Conservation (phyloP, 805 yeast species). For the Jamesozyma rosinii region DNA sequence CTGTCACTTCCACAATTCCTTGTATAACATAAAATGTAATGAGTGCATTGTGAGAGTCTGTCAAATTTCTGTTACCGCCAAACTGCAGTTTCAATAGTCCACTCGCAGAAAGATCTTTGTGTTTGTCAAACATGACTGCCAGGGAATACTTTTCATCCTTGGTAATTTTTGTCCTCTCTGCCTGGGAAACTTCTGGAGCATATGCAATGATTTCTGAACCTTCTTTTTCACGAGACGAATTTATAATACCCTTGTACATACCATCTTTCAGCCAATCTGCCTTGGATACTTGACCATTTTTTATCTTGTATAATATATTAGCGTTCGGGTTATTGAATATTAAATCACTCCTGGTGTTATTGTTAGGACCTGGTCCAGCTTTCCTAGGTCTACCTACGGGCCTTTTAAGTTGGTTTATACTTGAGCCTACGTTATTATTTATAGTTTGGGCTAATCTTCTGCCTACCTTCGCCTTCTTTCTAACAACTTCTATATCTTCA, state of each 20-base stretch:
- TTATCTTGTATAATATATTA: constrained; percentile 16
- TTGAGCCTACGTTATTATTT: background rate
- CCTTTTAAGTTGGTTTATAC: background rate
- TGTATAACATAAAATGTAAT: constrained; percentile 66
- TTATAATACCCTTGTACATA: constrained; percentile 23
- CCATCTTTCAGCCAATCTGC: constrained; percentile 27
- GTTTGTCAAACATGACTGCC: constrained; percentile 55
- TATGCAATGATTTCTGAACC: constrained; percentile 42
- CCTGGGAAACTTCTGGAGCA: constrained; percentile 49
- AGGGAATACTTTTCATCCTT: constrained; percentile 48
- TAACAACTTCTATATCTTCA: constrained; percentile 11
- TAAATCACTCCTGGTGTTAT: background rate
- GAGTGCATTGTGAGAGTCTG: constrained; percentile 49
- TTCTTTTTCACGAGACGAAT: constrained; percentile 18
- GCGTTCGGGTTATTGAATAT: constrained; percentile 13
- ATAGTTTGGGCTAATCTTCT: background rate
- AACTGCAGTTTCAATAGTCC: constrained; percentile 63
- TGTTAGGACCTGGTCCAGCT: background rate
- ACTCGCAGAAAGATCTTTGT: constrained; percentile 56
- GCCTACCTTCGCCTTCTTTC: background rate
- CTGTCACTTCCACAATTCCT: constrained; percentile 61
- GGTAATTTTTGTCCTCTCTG: constrained; percentile 33
- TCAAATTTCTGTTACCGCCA: constrained; percentile 51
- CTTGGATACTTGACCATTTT: constrained; percentile 15
- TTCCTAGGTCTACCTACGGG: constrained; percentile 27